Evolutionary conservation across 2,329 filamentous ascomycete genomes (phyloP), one percentile per base, ranked within the genome.

Genomic region (Bipolaris sorokiniana): DNA sequence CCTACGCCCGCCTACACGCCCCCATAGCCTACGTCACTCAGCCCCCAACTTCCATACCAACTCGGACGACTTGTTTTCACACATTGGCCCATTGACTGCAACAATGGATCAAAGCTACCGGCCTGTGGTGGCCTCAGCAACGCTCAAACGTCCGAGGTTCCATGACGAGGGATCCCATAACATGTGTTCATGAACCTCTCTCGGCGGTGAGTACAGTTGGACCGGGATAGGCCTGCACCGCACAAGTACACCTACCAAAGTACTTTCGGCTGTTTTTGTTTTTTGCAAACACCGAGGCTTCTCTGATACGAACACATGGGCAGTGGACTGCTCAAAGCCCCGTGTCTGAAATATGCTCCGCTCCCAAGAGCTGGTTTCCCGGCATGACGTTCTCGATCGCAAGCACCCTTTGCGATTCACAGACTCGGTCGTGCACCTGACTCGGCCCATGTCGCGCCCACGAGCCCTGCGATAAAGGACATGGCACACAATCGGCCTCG

Each of bases 221-320:
- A 23, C 44, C 37, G 50, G 54, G 54, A 44, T 46, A 48, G 15
- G 31, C 44, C 16, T 33, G 23, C 33, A 23, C 37, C 48, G 49
- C 31, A 33, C 28, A 31, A 31, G 9, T 28, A 28, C 26, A 28
- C 26, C 26, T 9, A 28, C 49, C 49, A 38, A 45, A 28, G 7
- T 16, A 33, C 15, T 34, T 38, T 50, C 49, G 49, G 45, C 28
- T 40, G 22, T 34, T n/a, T 38, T 13, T n/a, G n/a, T n/a, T 16
- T 40, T 46, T 46, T n/a, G 34, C 44, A 48, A 26, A 41, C 42
- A 42, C 47, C 42, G 7, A 41, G 48, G 34, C 41, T 18, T 11
- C 34, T 46, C 20, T 26, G n/a, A 48, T 56, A 56, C 54, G 54
- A 47, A 34, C 54, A 53, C 54, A 42, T 47, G 49, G 49, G 51